Percentiles rank a stretch among this genome's conserved stretches.
These are phyloP conservation scores for Phaeosphaeria sp. DNA, from an alignment of 2,329 filamentous ascomycete species.

Conservation along the genomic window DNA sequence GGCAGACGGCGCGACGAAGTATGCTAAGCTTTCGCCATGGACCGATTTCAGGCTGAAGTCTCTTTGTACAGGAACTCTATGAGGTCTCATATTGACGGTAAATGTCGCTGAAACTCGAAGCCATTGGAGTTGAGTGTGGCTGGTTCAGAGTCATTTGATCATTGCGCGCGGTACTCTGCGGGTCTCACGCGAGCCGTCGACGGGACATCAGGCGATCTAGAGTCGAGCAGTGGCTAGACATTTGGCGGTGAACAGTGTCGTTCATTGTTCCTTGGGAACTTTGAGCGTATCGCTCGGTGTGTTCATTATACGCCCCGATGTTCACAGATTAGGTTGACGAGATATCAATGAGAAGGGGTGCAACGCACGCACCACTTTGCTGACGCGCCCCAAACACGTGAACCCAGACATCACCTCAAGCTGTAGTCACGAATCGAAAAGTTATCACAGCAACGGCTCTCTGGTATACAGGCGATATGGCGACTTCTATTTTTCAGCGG, in stretches of 20 bases:
- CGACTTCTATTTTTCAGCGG: constrained; percentile 40
- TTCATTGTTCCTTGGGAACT: neutral
- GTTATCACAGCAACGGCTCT: neutral
- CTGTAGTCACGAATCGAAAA: neutral
- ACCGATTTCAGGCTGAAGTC: constrained; percentile 20
- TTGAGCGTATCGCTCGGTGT: neutral
- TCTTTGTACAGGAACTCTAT: neutral
- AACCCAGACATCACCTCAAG: neutral
- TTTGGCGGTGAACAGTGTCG: neutral
- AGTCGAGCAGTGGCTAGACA: neutral
- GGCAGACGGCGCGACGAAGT: neutral
- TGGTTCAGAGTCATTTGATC: neutral
- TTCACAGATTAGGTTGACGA: neutral
- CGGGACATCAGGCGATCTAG: neutral
- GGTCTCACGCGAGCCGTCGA: neutral
- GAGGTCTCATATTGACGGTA: neutral
- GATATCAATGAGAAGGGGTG: neutral
- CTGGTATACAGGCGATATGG: constrained; percentile 25
- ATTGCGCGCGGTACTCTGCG: neutral
- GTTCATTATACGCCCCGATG: neutral
- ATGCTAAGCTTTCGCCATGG: constrained; percentile 11
- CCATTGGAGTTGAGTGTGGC: neutral
- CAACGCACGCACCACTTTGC: neutral
- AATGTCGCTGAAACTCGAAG: neutral
- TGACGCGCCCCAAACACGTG: neutral